Evolutionary conservation across 306 rosid species (phyloP).

Genomic region (Vachellia pachyceras): DNA sequence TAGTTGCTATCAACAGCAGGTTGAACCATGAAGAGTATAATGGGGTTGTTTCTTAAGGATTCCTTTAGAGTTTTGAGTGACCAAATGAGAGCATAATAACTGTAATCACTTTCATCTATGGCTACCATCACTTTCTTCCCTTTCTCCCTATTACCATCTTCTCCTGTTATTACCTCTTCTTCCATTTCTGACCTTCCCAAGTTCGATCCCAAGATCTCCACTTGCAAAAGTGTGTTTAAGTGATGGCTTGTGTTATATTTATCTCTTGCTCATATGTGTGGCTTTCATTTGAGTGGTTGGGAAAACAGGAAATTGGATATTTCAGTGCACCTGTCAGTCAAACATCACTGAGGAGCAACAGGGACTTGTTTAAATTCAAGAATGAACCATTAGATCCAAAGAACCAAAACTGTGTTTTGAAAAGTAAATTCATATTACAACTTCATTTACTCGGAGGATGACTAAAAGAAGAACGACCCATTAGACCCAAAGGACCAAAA

Average conservation of each 20-base stretch:
- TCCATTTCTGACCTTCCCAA: constrained; percentile 16
- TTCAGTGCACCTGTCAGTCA: constrained; percentile 39
- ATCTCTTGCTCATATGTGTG: neutral
- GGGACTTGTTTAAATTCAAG: neutral
- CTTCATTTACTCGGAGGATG: neutral
- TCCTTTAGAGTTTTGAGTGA: constrained; percentile 53
- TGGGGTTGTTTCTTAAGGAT: constrained; percentile 35
- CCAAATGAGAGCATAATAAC: constrained; percentile 60
- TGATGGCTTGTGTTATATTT: neutral
- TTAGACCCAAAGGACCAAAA: too few species aligned
- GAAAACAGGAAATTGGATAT: neutral
- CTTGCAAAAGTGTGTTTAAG: neutral
- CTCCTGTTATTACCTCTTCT: constrained; percentile 35
- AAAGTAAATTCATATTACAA: neutral
- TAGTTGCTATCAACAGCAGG: constrained; percentile 35
- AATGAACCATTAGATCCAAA: neutral
- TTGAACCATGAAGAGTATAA: constrained; percentile 57
- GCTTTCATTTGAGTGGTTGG: constrained; percentile 21
- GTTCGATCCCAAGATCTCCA: neutral
- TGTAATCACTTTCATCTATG: constrained; percentile 56
- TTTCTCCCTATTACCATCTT: neutral
- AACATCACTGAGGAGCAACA: neutral
- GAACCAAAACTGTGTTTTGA: neutral
- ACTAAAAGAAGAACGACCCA: too few species aligned
- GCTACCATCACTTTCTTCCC: constrained; percentile 61